phyloP scores from a whole-genome alignment of 306 rosid species.

The Echinosophora koreensis region DNA sequence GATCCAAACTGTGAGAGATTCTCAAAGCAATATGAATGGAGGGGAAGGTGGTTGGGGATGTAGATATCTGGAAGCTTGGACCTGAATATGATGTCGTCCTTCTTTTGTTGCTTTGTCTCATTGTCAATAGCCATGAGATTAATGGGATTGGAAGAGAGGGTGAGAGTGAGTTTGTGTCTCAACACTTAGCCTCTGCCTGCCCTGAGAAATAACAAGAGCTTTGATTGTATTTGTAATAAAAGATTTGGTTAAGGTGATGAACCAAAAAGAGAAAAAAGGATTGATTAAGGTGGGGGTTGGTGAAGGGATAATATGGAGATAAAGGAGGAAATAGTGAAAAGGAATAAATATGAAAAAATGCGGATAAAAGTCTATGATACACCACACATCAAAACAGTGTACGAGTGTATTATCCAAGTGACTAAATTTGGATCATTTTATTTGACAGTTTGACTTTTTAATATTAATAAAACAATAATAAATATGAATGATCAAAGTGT shows the following conservation, averaged over 20 bases:
- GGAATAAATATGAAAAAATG: background rate
- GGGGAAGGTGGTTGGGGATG: constrained; percentile 78
- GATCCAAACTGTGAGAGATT: constrained; percentile 51
- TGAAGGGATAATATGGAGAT: constrained; percentile 51
- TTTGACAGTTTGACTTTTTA: no score
- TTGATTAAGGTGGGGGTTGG: constrained; percentile 51
- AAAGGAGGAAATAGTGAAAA: background rate
- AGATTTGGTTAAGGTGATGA: constrained; percentile 36
- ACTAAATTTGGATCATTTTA: no score
- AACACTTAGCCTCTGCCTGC: background rate
- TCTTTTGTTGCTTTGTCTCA: constrained; percentile 8
- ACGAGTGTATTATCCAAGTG: no score
- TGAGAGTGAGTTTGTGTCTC: background rate
- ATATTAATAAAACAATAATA: no score
- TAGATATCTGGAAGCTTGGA: constrained; percentile 71
- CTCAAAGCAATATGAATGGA: constrained; percentile 66
- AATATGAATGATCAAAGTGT: no score
- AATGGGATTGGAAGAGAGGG: background rate
- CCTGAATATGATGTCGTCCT: constrained; percentile 63
- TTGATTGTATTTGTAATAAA: constrained; percentile 16
- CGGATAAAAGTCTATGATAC: no score
- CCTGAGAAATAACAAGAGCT: constrained; percentile 11
- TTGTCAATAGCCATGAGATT: constrained; percentile 17
- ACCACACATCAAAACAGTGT: no score
- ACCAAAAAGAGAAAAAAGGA: background rate